phyloP scores from a whole-genome alignment of 805 yeast species.

The Pichia nakasei region DNA sequence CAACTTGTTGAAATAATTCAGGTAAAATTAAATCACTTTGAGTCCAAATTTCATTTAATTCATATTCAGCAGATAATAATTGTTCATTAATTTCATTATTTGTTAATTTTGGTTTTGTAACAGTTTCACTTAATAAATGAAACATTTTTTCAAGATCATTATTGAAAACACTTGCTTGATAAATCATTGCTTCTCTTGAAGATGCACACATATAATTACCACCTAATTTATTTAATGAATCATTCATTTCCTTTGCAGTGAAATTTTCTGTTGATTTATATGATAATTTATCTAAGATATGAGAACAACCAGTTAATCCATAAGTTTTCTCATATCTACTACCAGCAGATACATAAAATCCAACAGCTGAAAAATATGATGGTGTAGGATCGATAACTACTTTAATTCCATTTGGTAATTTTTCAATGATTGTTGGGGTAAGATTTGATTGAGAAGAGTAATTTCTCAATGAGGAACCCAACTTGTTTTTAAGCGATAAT shows the following conservation, averaged over 20 bases:
- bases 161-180: constrained; percentile 92
- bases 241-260: constrained; percentile 62
- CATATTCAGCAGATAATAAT: constrained; percentile 65
- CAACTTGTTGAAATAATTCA: constrained; percentile 81
- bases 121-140: constrained; percentile 66
- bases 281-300: constrained; percentile 77
- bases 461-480: neutral
- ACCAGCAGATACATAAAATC: constrained; percentile 86
- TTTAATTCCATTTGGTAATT: constrained; percentile 66
- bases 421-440: constrained; percentile 19
- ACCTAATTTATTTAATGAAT: constrained; percentile 68
- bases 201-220: constrained; percentile 93
- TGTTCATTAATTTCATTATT: constrained; percentile 69
- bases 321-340: constrained; percentile 63
- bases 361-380: constrained; percentile 86
- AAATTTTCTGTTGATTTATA: constrained; percentile 59
- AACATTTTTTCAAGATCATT: constrained; percentile 75
- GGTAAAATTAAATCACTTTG: constrained; percentile 84
- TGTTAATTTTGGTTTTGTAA: constrained; percentile 58
- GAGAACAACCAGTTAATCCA: constrained; percentile 65
- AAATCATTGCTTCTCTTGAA: constrained; percentile 83
- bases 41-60: constrained; percentile 69
- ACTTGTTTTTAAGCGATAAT: neutral
- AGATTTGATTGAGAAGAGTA: neutral
- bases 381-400: constrained; percentile 82